phyloP scores from a whole-genome alignment of 768 basidiomycete genomes.

The Mycena epipterygia region DNA sequence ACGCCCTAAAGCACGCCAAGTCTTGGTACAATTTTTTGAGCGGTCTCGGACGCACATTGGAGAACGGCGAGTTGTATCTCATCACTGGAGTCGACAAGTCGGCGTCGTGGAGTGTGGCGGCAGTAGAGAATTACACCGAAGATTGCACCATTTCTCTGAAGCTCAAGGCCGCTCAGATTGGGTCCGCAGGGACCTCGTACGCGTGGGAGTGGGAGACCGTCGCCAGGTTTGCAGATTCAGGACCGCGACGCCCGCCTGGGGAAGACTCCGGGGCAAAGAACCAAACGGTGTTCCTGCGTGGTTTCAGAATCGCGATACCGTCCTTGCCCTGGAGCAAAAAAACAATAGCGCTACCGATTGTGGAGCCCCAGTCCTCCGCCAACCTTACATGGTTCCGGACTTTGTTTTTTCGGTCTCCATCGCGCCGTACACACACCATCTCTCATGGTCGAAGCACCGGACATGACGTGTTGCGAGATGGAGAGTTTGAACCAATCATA shows the following conservation, averaged over 20 bases:
- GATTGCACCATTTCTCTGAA: conserved; percentile 1
- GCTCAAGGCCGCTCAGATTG: conserved; percentile 23
- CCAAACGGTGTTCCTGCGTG: conserved; percentile 30
- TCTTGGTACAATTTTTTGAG: conserved; percentile 29
- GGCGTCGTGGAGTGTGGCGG: conserved; percentile 13
- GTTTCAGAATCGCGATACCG: conserved; percentile 26
- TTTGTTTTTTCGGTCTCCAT: too few relatives aligned
- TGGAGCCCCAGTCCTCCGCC: too few relatives aligned
- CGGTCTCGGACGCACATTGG: neutral
- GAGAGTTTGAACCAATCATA: neutral
- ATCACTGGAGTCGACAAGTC: conserved; percentile 22
- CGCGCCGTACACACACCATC: too few relatives aligned
- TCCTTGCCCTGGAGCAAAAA: neutral
- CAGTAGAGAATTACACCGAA: neutral
- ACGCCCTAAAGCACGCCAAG: conserved; percentile 14
- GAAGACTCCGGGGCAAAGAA: conserved; percentile 14
- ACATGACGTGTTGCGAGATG: too few relatives aligned
- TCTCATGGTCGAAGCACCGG: too few relatives aligned
- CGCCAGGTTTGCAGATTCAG: conserved; percentile 6
- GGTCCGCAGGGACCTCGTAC: conserved; percentile 7
- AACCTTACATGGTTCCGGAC: too few relatives aligned
- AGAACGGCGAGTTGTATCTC: conserved; percentile 18
- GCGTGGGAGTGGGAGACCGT: conserved; percentile 23
- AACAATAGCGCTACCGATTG: too few relatives aligned
- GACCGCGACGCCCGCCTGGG: neutral